Evolutionary conservation across 2,329 filamentous ascomycete species (phyloP).

Genomic region (Fusarium dlaminii): DNA sequence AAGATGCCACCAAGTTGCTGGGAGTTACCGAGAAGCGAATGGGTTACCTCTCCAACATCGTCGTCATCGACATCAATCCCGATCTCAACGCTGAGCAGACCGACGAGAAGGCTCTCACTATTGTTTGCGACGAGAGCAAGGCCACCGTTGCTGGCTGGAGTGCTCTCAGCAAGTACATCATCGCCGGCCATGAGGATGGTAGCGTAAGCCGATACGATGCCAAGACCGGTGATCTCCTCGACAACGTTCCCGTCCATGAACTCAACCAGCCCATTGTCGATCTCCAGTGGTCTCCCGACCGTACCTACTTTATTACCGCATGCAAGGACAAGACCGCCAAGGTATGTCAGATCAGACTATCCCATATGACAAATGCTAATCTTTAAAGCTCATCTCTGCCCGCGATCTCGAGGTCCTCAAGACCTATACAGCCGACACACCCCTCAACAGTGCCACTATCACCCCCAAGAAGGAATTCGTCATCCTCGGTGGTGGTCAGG

Average conservation of each 20-base stretch:
- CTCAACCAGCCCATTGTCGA: conserved; percentile 86
- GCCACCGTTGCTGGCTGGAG: conserved; percentile 98
- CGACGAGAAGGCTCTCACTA: conserved; percentile 83
- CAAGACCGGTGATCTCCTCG: conserved; percentile 86
- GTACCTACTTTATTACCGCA: conserved; percentile 97
- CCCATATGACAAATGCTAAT: conserved; percentile 13
- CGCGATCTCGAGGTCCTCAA: conserved; percentile 92
- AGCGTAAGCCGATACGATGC: conserved; percentile 90
- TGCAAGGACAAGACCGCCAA: conserved; percentile 98
- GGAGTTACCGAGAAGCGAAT: conserved; percentile 99
- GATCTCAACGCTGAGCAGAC: conserved; percentile 85
- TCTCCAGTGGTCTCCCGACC: conserved; percentile 92
- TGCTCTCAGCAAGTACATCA: conserved; percentile 94
- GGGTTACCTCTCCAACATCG: conserved; percentile 93
- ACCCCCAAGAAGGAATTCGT: conserved; percentile 97
- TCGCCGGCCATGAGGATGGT: conserved; percentile 96
- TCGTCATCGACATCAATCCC: conserved; percentile 87
- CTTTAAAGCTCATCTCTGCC: conserved; percentile 76
- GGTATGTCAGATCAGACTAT: conserved; percentile 55
- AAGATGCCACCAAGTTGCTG: conserved; percentile 89
- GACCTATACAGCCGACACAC: conserved; percentile 90
- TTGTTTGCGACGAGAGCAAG: conserved; percentile 95
- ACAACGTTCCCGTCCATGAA: conserved; percentile 87
- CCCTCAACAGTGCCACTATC: conserved; percentile 94
- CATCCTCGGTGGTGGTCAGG: conserved; percentile 96